These are phyloP conservation scores for Pythium brassicae DNA, from an alignment of 352 stramenopile species.

Conservation along the genomic window DNA sequence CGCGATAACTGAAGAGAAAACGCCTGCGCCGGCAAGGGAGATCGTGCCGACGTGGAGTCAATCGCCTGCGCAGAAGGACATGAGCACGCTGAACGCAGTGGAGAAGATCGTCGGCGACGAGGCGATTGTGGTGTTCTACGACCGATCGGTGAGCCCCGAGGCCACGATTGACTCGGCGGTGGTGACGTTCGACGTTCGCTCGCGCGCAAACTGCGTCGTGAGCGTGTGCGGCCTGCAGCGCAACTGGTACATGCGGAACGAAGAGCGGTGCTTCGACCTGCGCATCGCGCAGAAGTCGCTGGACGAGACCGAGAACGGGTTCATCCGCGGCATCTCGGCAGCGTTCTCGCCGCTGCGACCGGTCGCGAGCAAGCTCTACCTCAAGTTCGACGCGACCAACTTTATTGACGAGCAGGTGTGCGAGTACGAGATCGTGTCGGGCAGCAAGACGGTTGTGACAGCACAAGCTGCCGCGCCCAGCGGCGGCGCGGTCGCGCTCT, in stretches of 20 bases:
- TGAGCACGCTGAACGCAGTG: conserved; percentile 26
- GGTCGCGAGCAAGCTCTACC: conserved; percentile 61
- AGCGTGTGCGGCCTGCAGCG: conserved; percentile 57
- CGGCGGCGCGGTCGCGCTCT: conserved; percentile 2
- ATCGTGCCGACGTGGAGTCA: conserved; percentile 32
- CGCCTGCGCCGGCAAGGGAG: conserved; percentile 28
- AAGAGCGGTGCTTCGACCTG: conserved; percentile 71
- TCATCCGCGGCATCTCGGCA: conserved; percentile 67
- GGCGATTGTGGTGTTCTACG: conserved; percentile 69
- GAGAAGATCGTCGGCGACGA: conserved; percentile 61
- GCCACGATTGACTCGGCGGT: conserved; percentile 48
- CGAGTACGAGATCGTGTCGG: conserved; percentile 65
- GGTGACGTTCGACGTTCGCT: conserved; percentile 68
- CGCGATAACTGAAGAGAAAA: conserved; percentile 3
- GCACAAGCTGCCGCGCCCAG: conserved; percentile 1
- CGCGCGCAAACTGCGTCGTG: conserved; percentile 66
- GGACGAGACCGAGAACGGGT: conserved; percentile 43
- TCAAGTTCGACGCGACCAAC: conserved; percentile 78
- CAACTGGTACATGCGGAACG: conserved; percentile 60
- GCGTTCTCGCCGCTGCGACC: conserved; percentile 46
- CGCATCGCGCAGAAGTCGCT: conserved; percentile 61
- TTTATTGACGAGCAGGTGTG: conserved; percentile 66
- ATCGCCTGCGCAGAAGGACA: conserved; percentile 14
- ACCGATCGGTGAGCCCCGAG: conserved; percentile 28
- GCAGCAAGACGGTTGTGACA: conserved; percentile 45